Conservation (phyloP, 129 eudicot genomes). For the Scalesia atractyloides region DNA sequence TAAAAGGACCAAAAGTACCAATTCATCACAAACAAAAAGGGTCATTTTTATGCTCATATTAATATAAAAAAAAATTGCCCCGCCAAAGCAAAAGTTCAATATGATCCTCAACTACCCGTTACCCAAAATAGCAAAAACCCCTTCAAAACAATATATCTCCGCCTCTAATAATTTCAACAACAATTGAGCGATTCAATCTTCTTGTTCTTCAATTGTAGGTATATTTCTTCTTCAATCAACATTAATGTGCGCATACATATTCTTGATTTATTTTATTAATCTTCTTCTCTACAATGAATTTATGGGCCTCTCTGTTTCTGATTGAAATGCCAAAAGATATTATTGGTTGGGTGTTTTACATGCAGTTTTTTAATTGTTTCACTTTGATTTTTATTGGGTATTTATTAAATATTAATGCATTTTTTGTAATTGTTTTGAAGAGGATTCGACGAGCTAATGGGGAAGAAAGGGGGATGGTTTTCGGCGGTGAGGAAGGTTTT, state of each 20-base stretch:
- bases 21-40: too few species aligned
- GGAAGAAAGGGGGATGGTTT: conserved; percentile 17
- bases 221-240: not conserved
- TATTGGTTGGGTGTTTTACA: too few species aligned
- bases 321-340: too few species aligned
- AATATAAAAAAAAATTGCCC: too few species aligned
- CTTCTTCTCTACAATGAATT: not conserved
- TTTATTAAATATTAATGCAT: not conserved
- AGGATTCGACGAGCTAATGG: conserved; percentile 8
- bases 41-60: too few species aligned
- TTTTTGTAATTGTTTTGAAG: conserved; percentile 7
- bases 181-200: not conserved
- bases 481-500: conserved; percentile 13
- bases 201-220: too few species aligned
- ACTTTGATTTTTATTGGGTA: not conserved
- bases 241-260: not conserved
- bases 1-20: too few species aligned
- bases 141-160: too few species aligned
- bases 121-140: conserved; percentile 16
- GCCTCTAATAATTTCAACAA: not conserved
- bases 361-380: too few species aligned
- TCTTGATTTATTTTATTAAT: not conserved
- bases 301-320: not conserved
- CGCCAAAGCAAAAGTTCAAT: not conserved
- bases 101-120: conserved; percentile 5